Base-by-base conservation (phyloP, 495 filamentous ascomycete genomes). In the Hypoxylon lienhwacheense region DNA sequence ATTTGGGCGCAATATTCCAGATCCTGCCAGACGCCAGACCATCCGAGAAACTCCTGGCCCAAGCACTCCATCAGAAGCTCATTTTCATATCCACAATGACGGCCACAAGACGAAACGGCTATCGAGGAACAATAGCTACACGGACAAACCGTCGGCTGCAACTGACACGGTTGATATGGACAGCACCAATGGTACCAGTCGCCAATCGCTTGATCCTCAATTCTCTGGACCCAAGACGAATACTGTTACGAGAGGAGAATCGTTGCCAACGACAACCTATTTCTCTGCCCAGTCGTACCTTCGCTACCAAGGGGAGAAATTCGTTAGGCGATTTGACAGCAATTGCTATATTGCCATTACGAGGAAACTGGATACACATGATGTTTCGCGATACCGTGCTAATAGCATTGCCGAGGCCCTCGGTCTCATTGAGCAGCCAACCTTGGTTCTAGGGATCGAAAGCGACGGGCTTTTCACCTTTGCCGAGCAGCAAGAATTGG, bases 341-440 rank as follows among this genome's bases (percentile, higher is more conserved):
- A 98, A 98, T 66, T 97, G 93, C 74, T 98, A 98, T 73, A 97
- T 98, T 49, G 91, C 93, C 53, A 96, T 97, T 68, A 97, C 93
- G 4, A 88, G 93, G 52, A 98, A 98, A 70, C 84, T 98, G n/a
- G 93, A 98, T 64, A 98, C 93, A 2, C 93, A 98, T 67, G 93
- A 98, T 66, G 82, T 98, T 20, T 91, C 89, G 15, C 81, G 90
- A 16, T 78, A 84, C 56, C 84, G 90, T 14, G 72, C 77, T 11
- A 62, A 75, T 32, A 82, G 81, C 11, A 79, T 96, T 17, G 72
- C 76, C 11, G 81, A 86, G 19, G 91, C 92, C 5, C 77, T 98
- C n/a, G 78, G 80, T 1, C 73, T 86, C 57, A 89, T 98, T 39
- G 72, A 89, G 57, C 93, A 98, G 70, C 93, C 93, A 0, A 83